A percentile compares a stretch with the other conserved stretches of the same genome.
Conservation (phyloP, 441 rosid genomes). For the Aquilaria agallochum region DNA sequence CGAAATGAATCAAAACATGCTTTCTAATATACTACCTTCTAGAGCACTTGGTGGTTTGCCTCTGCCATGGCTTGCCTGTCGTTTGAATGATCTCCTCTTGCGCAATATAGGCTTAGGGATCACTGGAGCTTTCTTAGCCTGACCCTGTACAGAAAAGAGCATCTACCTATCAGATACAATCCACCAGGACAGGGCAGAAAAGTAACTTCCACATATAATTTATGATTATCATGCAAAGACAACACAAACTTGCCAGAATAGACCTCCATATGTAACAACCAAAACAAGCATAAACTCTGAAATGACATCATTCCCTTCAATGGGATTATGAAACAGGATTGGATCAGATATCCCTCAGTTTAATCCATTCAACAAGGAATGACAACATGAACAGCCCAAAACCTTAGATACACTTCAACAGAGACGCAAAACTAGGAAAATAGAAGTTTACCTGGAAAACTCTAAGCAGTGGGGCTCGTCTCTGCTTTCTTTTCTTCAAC, state of each 20-base stretch:
- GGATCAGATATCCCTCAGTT: too few relatives aligned
- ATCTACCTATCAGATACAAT: slow-evolving; percentile 5
- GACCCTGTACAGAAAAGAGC: slow-evolving; percentile 42
- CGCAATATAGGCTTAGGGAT: slow-evolving; percentile 63
- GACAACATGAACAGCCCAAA: not conserved
- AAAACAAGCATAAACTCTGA: too few relatives aligned
- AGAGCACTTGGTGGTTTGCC: slow-evolving; percentile 57
- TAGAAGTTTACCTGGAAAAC: slow-evolving; percentile 74
- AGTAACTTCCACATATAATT: too few relatives aligned
- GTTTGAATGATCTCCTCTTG: slow-evolving; percentile 82
- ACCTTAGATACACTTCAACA: not conserved
- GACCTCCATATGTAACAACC: too few relatives aligned
- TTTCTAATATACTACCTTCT: slow-evolving; percentile 35
- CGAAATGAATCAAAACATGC: slow-evolving; percentile 1
- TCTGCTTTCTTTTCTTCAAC: slow-evolving; percentile 69
- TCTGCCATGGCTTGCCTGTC: slow-evolving; percentile 71
- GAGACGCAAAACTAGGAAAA: slow-evolving; percentile 3
- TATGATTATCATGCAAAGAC: too few relatives aligned
- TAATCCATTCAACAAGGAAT: not conserved
- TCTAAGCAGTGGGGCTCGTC: slow-evolving; percentile 51
- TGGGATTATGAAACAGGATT: too few relatives aligned
- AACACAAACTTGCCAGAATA: too few relatives aligned
- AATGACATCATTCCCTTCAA: too few relatives aligned
- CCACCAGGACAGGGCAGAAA: too few relatives aligned
- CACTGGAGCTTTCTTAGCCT: slow-evolving; percentile 53